phyloP scores from a whole-genome alignment of 495 filamentous ascomycete species.

The Penicillium simplicissimum region DNA sequence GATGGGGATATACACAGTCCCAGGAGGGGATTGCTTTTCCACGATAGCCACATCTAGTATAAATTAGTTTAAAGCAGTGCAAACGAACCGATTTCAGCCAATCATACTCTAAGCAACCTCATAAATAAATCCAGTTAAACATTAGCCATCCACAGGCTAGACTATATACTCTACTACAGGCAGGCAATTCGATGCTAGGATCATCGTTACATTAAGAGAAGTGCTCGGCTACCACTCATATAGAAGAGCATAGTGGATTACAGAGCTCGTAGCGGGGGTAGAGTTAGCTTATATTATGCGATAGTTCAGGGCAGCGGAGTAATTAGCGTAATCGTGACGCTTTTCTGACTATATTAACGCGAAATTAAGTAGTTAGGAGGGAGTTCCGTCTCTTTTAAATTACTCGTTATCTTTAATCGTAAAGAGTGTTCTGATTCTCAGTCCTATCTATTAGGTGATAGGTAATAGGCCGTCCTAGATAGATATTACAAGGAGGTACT shows the following conservation, averaged over 20 bases:
- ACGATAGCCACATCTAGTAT: not conserved
- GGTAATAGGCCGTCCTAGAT: too few relatives aligned
- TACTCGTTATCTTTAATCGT: too few relatives aligned
- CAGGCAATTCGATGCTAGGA: not conserved
- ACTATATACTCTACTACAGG: not conserved
- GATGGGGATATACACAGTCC: not conserved
- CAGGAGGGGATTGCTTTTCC: not conserved
- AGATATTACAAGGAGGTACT: too few relatives aligned
- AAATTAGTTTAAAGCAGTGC: not conserved
- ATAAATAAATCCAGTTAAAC: not conserved
- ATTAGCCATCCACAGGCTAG: not conserved
- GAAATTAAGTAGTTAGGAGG: too few relatives aligned
- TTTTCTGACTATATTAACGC: too few relatives aligned
- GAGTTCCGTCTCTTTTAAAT: too few relatives aligned
- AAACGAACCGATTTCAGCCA: not conserved
- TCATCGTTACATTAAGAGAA: not conserved
- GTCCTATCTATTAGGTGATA: too few relatives aligned
- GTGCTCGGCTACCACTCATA: not conserved
- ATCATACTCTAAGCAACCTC: not conserved
- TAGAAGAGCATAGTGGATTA: not conserved
- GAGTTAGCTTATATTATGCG: not conserved
- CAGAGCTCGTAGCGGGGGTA: not conserved
- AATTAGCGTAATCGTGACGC: too few relatives aligned
- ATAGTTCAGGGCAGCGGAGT: too few relatives aligned
- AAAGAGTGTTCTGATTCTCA: too few relatives aligned